phyloP scores from a whole-genome alignment of 352 stramenopile genomes.

The Globisporangium takayamanum region DNA sequence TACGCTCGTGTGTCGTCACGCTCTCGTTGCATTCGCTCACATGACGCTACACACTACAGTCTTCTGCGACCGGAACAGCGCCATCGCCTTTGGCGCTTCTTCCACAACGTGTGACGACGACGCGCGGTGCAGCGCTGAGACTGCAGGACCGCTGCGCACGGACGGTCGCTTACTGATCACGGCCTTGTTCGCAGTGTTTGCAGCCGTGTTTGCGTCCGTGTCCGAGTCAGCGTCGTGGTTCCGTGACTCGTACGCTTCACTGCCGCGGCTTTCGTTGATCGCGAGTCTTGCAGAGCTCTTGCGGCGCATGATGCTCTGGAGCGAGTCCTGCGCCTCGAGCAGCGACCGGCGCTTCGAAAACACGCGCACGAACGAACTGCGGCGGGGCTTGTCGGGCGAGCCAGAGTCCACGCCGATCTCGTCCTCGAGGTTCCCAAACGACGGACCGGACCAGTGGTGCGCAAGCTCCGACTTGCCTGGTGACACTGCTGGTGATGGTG shows the following conservation, averaged over 20 bases:
- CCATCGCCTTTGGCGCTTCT: neutral
- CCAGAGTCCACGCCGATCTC: neutral
- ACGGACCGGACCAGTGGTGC: neutral
- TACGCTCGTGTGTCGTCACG: neutral
- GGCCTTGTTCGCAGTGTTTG: neutral
- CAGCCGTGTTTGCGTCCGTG: conserved; percentile 1
- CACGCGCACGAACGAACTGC: conserved; percentile 1
- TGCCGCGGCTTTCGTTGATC: neutral
- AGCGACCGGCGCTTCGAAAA: conserved; percentile 22
- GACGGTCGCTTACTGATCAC: neutral
- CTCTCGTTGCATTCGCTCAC: conserved; percentile 8
- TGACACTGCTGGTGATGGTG: neutral
- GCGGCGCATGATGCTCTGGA: conserved; percentile 20
- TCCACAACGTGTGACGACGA: conserved; percentile 3
- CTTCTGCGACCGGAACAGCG: conserved; percentile 11
- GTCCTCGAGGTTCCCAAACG: neutral
- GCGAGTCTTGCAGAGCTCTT: conserved; percentile 14
- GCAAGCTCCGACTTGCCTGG: neutral
- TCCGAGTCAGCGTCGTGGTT: neutral
- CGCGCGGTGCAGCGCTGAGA: neutral
- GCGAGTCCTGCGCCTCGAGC: conserved; percentile 31
- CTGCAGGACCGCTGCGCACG: neutral
- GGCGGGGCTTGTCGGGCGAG: neutral
- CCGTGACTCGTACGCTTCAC: conserved; percentile 1
- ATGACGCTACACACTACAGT: conserved; percentile 23